Conservation (phyloP, 768 basidiomycete genomes). For the Suillus decipiens region DNA sequence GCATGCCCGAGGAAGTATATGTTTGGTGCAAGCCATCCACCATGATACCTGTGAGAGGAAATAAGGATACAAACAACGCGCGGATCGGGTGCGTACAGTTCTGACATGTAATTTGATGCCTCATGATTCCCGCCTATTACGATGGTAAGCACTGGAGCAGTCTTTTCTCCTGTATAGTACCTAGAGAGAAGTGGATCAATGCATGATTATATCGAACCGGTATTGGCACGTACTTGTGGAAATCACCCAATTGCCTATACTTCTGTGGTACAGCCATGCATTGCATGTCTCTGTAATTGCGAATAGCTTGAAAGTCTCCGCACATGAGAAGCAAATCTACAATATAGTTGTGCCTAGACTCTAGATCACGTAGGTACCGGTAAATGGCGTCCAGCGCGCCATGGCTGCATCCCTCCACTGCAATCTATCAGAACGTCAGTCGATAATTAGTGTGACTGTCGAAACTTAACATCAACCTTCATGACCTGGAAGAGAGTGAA, state of each 20-base stretch:
- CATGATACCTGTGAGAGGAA: conserved; percentile 70
- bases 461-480: not conserved
- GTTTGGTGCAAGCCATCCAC: conserved; percentile 95
- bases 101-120: conserved; percentile 95
- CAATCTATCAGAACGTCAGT: conserved; percentile 51
- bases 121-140: conserved; percentile 99
- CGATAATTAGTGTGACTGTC: no score
- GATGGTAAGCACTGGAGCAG: conserved; percentile 86
- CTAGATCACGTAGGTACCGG: conserved; percentile 61
- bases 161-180: conserved; percentile 84
- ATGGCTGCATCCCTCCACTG: conserved; percentile 94
- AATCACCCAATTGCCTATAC: conserved; percentile 82
- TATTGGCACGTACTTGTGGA: conserved; percentile 59
- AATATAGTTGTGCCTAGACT: conserved; percentile 59
- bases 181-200: conserved; percentile 36
- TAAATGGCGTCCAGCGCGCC: conserved; percentile 92
- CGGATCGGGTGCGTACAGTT: conserved; percentile 60
- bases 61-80: conserved; percentile 8
- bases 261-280: conserved; percentile 92
- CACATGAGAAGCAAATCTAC: conserved; percentile 90
- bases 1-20: conserved; percentile 96
- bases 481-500: not conserved
- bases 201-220: not conserved
- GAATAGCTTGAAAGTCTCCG: conserved; percentile 93
- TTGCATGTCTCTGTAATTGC: conserved; percentile 82